Conservation (phyloP, 148 eudicot species). For the Silene latifolia region DNA sequence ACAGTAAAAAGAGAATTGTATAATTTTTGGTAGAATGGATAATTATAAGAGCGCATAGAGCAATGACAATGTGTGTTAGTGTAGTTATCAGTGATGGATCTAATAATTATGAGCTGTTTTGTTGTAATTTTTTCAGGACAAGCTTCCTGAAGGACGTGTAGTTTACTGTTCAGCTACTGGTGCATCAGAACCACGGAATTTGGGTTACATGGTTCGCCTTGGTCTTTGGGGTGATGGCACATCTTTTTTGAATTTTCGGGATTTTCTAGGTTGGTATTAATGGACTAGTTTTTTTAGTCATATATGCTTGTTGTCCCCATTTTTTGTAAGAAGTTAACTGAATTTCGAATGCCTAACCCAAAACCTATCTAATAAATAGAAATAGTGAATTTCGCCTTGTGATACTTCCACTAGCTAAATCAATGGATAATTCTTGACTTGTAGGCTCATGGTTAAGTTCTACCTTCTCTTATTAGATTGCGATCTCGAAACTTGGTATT, state of each 20-base stretch:
- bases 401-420: neutral
- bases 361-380: neutral
- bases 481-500: neutral
- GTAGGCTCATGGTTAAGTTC: neutral
- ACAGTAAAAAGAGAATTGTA: neutral
- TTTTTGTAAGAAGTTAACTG: neutral
- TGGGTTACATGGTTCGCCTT: constrained; percentile 99
- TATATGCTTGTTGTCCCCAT: neutral
- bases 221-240: constrained; percentile 99
- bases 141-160: constrained; percentile 96
- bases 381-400: neutral
- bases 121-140: constrained; percentile 47
- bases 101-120: constrained; percentile 27
- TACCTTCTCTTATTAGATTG: neutral
- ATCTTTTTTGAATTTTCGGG: constrained; percentile 67
- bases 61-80: neutral
- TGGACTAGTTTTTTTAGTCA: neutral
- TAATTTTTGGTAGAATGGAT: neutral
- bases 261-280: constrained; percentile 65
- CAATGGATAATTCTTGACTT: neutral
- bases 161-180: constrained; percentile 99
- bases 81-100: neutral
- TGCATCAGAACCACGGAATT: constrained; percentile 95
- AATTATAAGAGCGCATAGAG: neutral
- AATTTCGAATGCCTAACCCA: neutral